Conservation (phyloP, 2,329 filamentous ascomycete species). For the Curvularia spicifera region DNA sequence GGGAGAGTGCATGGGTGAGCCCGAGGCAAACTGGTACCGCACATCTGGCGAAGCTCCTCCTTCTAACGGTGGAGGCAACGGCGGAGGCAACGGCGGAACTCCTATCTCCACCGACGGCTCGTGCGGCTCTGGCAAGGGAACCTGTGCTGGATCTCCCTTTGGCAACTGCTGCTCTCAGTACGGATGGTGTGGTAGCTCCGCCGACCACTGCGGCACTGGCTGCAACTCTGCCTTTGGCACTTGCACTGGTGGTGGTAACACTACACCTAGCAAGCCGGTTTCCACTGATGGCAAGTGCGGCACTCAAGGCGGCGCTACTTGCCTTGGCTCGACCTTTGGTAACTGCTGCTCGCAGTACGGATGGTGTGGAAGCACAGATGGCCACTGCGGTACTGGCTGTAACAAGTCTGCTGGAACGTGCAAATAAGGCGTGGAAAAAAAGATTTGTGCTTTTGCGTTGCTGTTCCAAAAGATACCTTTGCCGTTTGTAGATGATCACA, state of each 20-base stretch:
- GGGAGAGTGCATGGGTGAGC: constrained; percentile 58
- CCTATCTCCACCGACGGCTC: constrained; percentile 28
- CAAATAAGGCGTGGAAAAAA: neutral
- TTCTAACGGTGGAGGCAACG: constrained; percentile 21
- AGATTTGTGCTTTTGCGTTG: neutral
- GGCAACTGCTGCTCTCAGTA: constrained; percentile 56
- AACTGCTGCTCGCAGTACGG: constrained; percentile 23
- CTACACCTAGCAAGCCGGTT: constrained; percentile 1
- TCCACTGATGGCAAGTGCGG: constrained; percentile 22
- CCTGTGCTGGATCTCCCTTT: constrained; percentile 40
- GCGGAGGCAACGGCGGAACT: constrained; percentile 24
- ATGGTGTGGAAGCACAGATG: constrained; percentile 21
- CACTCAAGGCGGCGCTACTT: constrained; percentile 16
- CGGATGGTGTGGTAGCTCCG: constrained; percentile 50
- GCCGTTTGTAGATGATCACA: neutral
- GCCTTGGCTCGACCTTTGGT: constrained; percentile 17
- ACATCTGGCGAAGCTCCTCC: constrained; percentile 40
- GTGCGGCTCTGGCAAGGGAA: constrained; percentile 32
- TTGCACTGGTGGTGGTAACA: constrained; percentile 16
- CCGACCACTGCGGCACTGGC: constrained; percentile 42
- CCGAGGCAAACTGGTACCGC: constrained; percentile 58
- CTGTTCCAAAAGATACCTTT: neutral
- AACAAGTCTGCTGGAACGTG: constrained; percentile 21
- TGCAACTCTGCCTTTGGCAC: constrained; percentile 44
- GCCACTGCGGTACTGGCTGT: constrained; percentile 22